phyloP scores from a whole-genome alignment of 2,329 filamentous ascomycete genomes.

The Beauveria rudraprayagi region DNA sequence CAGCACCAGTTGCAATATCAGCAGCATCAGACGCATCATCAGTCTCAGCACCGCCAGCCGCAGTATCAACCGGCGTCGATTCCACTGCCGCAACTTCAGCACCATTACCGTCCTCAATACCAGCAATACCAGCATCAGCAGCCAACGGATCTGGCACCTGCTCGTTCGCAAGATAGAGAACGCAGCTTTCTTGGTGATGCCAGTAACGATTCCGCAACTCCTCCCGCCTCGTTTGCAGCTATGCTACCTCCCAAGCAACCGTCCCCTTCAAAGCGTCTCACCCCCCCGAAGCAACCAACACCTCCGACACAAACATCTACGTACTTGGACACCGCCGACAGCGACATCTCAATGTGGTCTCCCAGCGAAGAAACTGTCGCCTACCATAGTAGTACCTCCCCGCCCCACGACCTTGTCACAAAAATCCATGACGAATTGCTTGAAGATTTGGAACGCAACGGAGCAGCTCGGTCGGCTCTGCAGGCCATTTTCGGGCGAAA shows the following conservation, averaged over 20 bases:
- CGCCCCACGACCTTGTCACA: background rate
- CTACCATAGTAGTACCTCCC: background rate
- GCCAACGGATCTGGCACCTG: background rate
- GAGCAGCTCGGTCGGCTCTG: background rate
- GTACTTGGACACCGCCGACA: background rate
- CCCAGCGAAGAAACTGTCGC: slow-evolving; percentile 2
- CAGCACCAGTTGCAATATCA: background rate
- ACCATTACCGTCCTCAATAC: background rate
- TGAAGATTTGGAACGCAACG: background rate
- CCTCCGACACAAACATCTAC: background rate
- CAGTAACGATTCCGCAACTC: background rate
- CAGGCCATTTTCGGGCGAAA: background rate
- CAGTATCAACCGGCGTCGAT: background rate
- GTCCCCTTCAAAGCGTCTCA: background rate
- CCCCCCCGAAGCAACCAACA: background rate
- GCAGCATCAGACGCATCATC: background rate
- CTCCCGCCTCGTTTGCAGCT: background rate
- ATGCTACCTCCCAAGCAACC: background rate
- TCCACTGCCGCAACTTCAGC: background rate
- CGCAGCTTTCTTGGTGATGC: background rate
- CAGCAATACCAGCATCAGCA: background rate
- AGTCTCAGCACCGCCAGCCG: background rate
- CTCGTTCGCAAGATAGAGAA: background rate
- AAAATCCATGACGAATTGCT: background rate
- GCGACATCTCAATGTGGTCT: background rate